Conservation (phyloP, 164 flowering plant genomes). For the Stephania japonica region DNA sequence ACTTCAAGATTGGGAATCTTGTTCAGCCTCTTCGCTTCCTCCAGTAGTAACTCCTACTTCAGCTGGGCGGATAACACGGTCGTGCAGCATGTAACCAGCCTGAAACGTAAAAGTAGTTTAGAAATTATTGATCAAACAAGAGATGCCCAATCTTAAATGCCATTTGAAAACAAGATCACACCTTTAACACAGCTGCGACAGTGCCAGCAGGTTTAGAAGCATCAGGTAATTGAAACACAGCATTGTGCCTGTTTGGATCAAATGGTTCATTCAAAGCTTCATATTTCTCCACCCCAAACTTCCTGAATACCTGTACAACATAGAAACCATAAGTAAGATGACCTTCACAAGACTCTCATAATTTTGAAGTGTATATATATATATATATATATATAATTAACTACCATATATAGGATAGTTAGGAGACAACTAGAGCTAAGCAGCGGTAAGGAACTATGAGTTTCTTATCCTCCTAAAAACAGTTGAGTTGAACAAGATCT, state of each 20-base stretch:
- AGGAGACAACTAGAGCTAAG: background rate
- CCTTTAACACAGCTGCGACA: constrained; percentile 79
- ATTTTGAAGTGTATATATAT: too few relatives aligned
- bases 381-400: too few relatives aligned
- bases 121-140: background rate
- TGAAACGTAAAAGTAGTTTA: constrained; percentile 25
- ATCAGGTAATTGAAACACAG: constrained; percentile 76
- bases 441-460: background rate
- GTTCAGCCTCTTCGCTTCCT: constrained; percentile 17
- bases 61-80: constrained; percentile 77
- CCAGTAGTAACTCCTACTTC: constrained; percentile 78
- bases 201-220: constrained; percentile 66
- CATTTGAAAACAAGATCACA: constrained; percentile 17
- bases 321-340: background rate
- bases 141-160: background rate
- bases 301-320: constrained; percentile 62
- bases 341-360: background rate
- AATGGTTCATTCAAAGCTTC: constrained; percentile 69
- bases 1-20: constrained; percentile 23
- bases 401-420: too few relatives aligned
- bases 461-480: background rate
- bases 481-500: background rate
- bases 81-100: constrained; percentile 72
- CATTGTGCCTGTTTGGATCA: constrained; percentile 84
- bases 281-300: constrained; percentile 66